Base-by-base conservation (phyloP, 371 early-diverging fungal species). In the Capniomyces stellatus region DNA sequence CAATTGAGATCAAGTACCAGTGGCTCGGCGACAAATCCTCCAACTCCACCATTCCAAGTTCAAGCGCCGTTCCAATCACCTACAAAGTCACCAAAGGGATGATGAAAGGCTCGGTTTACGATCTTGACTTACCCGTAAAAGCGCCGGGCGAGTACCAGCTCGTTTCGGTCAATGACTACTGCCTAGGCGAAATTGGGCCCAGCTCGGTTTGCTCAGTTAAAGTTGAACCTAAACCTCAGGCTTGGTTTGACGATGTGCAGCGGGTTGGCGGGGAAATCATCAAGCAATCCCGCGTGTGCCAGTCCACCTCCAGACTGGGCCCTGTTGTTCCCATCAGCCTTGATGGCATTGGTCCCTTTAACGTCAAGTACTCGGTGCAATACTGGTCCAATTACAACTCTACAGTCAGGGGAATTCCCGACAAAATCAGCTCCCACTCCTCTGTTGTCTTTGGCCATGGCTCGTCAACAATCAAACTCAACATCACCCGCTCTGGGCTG, bases 81-180 rank as follows among this genome's bases (percentile, higher is more conserved):
- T 46, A 22, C 3, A 44, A 59, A 6, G 54, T 52, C 22, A 21
- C 63, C 2, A 40, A 54, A 1, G 46, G 46, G 19, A 42, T 35
- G 15, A 43, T 50, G 35, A 53, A 30, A 10, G 40, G 51, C 25
- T 29, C 54, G 12, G 24, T 48, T 24, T 51, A 53, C 35, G 29
- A 22, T 10, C 43, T 40, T 29, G 52, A 54, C 2, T 54, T 67
- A 23, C 51, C 50, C 3, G 68, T 59, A 15, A 56, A 55, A 35
- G 61, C 57, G 19, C 64, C 65, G 15, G 68, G 68, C 51, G 57
- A 55, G 42, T 67, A 67, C 39, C 63, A 60, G 49, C 58, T 67
- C 15, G 44, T 59, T 6, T 46, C 58, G 13, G 64, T 64, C 12
- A 31, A 29, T 42, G 68, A 67, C 27, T 53, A 57, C 10, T 67